phyloP scores from a whole-genome alignment of 2,329 filamentous ascomycete species.

The Fusarium torreyae region DNA sequence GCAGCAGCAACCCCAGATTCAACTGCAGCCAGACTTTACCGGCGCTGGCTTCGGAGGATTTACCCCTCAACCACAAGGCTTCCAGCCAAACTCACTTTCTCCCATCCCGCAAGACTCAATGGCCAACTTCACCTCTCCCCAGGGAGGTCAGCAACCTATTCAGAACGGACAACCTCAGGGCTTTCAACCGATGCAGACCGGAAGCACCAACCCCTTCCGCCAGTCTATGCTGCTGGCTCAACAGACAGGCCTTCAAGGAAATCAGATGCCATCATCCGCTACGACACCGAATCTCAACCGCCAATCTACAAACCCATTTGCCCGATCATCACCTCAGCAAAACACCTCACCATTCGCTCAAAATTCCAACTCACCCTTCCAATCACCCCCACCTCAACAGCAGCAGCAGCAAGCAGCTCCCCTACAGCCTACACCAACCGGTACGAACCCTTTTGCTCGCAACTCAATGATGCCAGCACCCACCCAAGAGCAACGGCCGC shows the following conservation, averaged over 20 bases:
- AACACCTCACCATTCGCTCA: conserved; percentile 55
- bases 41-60: conserved; percentile 90
- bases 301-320: conserved; percentile 90
- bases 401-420: conserved; percentile 53
- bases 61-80: conserved; percentile 71
- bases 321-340: conserved; percentile 72
- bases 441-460: conserved; percentile 72
- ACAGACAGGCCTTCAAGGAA: conserved; percentile 63
- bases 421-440: conserved; percentile 66
- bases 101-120: conserved; percentile 71
- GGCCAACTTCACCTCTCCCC: conserved; percentile 48
- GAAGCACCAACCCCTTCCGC: conserved; percentile 91
- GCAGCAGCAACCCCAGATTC: conserved; percentile 56
- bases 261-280: conserved; percentile 59
- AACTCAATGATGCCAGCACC: conserved; percentile 55
- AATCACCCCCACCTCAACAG: conserved; percentile 57
- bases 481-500: conserved; percentile 60
- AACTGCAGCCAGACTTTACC: conserved; percentile 67
- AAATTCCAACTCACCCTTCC: conserved; percentile 61
- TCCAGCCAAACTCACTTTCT: conserved; percentile 67
- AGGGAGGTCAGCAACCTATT: conserved; percentile 39
- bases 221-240: conserved; percentile 84
- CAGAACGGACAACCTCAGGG: conserved; percentile 44
- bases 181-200: conserved; percentile 50
- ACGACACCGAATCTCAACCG: conserved; percentile 63